Conservation (phyloP, 2,329 filamentous ascomycete species). For the Curvularia spicifera region DNA sequence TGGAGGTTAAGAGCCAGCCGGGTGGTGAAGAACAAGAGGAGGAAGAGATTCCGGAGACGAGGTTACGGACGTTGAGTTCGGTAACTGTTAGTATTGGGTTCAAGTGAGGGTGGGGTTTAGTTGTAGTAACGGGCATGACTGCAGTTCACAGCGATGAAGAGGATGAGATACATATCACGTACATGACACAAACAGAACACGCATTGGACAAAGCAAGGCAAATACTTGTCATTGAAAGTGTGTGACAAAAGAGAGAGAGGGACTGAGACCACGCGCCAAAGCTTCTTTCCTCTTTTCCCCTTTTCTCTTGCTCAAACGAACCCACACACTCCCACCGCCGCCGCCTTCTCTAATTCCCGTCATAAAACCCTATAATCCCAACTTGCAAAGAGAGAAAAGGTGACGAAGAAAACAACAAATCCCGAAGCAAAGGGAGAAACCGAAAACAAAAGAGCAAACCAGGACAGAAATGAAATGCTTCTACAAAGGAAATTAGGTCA, state of each 20-base stretch:
- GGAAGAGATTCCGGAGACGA: slow-evolving; percentile 48
- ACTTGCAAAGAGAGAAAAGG: not conserved
- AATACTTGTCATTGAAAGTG: slow-evolving; percentile 48
- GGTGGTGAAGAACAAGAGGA: slow-evolving; percentile 20
- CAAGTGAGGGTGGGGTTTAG: slow-evolving; percentile 16
- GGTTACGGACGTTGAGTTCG: slow-evolving; percentile 46
- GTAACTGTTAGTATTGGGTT: slow-evolving; percentile 44
- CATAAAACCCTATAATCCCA: not conserved
- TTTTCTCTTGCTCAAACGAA: not conserved
- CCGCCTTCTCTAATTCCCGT: not conserved
- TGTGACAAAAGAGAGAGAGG: not conserved
- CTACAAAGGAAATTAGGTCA: not conserved
- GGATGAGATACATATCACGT: not conserved
- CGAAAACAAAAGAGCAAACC: not conserved
- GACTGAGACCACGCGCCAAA: not conserved
- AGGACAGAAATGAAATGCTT: not conserved
- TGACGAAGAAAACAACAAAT: not conserved
- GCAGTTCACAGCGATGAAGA: not conserved
- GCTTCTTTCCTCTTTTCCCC: not conserved
- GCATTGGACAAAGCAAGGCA: slow-evolving; percentile 4
- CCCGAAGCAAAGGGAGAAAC: slow-evolving; percentile 24
- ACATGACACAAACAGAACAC: not conserved
- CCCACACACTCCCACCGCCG: not conserved
- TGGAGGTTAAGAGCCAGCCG: slow-evolving; percentile 50
- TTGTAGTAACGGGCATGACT: not conserved